Conservation (phyloP, 805 yeast species). For the Starmerella roubikii region DNA sequence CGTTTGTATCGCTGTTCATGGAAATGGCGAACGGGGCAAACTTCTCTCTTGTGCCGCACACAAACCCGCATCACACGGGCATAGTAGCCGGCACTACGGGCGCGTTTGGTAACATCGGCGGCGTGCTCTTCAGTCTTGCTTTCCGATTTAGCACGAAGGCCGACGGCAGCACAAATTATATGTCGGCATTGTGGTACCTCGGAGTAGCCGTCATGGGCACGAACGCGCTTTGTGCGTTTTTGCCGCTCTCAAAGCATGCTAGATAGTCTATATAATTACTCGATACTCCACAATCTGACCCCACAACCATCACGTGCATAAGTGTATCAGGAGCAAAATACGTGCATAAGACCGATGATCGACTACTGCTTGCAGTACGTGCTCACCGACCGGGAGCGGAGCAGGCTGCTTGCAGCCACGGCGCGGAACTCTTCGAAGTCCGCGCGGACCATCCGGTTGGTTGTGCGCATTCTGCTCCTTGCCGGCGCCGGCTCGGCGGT, state of each 20-base stretch:
- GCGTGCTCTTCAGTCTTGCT: constrained; percentile 27
- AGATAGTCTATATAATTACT: not conserved
- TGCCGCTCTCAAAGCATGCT: not conserved
- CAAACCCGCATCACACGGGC: constrained; percentile 28
- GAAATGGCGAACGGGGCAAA: constrained; percentile 32
- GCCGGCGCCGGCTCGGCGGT: constrained; percentile 7
- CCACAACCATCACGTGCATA: too few relatives aligned
- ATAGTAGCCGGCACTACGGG: constrained; percentile 30
- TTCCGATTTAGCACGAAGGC: constrained; percentile 24
- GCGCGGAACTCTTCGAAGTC: not conserved
- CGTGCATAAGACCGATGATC: too few relatives aligned
- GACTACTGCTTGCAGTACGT: constrained; percentile 8
- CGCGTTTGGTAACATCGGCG: constrained; percentile 29
- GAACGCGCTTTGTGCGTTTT: constrained; percentile 14
- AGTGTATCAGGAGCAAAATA: too few relatives aligned
- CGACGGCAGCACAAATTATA: constrained; percentile 23
- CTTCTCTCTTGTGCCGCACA: constrained; percentile 28
- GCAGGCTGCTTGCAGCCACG: constrained; percentile 1
- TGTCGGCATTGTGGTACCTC: constrained; percentile 26
- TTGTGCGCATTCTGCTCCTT: constrained; percentile 9
- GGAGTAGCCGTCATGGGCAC: constrained; percentile 25
- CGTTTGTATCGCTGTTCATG: constrained; percentile 27
- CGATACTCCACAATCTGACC: too few relatives aligned
- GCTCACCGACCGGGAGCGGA: constrained; percentile 10
- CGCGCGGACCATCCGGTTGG: constrained; percentile 2